phyloP scores from a whole-genome alignment of 1,284 basidiomycete genomes.

The Tranzscheliella williamsii region DNA sequence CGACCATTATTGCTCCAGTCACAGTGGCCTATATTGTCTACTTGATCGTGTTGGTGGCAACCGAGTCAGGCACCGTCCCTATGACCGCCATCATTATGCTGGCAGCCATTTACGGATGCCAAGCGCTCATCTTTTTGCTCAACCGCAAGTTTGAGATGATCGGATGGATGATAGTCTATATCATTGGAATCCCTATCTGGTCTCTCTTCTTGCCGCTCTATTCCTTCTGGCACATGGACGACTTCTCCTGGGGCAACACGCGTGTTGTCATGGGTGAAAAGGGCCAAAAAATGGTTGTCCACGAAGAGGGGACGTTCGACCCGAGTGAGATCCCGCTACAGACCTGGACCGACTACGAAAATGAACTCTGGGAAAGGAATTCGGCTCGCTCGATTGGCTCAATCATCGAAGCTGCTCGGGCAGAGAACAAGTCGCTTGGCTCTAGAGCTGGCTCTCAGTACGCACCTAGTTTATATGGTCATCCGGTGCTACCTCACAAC shows the following conservation, averaged over 20 bases:
- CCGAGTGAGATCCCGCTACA: conserved; percentile 94
- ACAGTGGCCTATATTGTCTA: conserved; percentile 77
- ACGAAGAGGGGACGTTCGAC: conserved; percentile 94
- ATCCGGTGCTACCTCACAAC: conserved; percentile 26
- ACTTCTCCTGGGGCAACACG: conserved; percentile 92
- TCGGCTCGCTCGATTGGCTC: conserved; percentile 46
- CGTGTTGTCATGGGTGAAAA: conserved; percentile 91
- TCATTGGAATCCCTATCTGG: conserved; percentile 82
- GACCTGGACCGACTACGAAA: conserved; percentile 83
- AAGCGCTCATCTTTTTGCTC: conserved; percentile 61
- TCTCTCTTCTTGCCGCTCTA: conserved; percentile 92
- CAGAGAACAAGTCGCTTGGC: conserved; percentile 40
- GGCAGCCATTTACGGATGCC: conserved; percentile 81
- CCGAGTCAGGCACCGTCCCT: conserved; percentile 46
- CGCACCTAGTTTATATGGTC: conserved; percentile 43
- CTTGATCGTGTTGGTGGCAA: conserved; percentile 54
- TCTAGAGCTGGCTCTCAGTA: conserved; percentile 47
- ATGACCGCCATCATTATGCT: conserved; percentile 83
- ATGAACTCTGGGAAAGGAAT: conserved; percentile 47
- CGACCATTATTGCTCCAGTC: conserved; percentile 82
- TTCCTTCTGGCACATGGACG: conserved; percentile 99
- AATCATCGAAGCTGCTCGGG: conserved; percentile 44
- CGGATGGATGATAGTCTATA: conserved; percentile 56
- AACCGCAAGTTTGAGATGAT: conserved; percentile 61
- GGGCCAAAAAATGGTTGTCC: conserved; percentile 80